Evolutionary conservation across 257 asterid species (phyloP).

Genomic region (Capsicum rhomboideum): DNA sequence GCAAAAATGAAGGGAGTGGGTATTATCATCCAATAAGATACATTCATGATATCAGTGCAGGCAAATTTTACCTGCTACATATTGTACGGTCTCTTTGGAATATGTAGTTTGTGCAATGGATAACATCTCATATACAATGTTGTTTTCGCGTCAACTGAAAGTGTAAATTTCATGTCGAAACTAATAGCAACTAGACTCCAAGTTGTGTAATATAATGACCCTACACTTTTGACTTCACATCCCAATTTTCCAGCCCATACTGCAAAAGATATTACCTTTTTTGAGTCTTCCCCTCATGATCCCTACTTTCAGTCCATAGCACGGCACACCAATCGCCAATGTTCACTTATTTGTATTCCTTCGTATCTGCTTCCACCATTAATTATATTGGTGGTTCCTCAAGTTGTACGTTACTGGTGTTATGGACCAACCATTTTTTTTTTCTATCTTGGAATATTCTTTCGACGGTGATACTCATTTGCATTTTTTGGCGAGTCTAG

Average conservation of each 20-base stretch:
- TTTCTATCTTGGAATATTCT: background rate
- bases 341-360: no score
- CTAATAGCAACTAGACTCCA: background rate
- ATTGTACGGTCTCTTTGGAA: background rate
- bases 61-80: background rate
- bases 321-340: no score
- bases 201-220: background rate
- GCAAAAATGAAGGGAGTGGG: background rate
- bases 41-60: background rate
- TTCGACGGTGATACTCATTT: background rate
- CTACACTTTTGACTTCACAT: background rate
- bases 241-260: background rate
- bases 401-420: no score
- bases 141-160: no score
- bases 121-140: background rate
- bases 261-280: background rate
- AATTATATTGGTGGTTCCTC: no score
- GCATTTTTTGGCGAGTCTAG: background rate
- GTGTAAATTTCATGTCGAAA: background rate
- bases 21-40: background rate
- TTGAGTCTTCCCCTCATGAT: background rate
- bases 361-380: no score
- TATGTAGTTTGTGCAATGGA: background rate
- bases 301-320: no score
- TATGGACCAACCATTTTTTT: background rate